Percentiles rank a stretch among this genome's conserved stretches.
phyloP scores from a whole-genome alignment of 345 rosid genomes.

The Syzygium aromaticum region DNA sequence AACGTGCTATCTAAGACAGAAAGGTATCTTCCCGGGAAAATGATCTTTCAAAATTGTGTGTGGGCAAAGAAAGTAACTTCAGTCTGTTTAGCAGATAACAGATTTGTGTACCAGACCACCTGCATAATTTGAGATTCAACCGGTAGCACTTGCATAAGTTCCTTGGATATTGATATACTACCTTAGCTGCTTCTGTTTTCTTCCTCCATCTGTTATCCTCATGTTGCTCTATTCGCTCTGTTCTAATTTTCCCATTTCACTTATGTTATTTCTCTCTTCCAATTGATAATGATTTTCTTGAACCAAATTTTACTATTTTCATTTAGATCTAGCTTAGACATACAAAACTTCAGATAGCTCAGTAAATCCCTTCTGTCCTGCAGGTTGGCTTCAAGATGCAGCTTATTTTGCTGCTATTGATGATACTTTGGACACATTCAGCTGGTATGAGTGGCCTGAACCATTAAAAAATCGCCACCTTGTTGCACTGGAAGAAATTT shows the following conservation, averaged over 20 bases:
- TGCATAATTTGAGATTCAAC: not conserved
- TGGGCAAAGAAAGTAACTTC: not conserved
- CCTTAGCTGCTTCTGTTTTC: not conserved
- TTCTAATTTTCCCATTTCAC: not conserved
- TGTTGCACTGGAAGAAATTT: conserved; percentile 79
- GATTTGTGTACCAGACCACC: not conserved
- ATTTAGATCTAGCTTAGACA: not conserved
- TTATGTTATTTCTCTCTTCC: not conserved
- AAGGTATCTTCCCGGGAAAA: not conserved
- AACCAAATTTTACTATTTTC: not conserved
- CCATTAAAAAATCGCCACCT: conserved; percentile 74
- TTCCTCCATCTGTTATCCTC: not conserved
- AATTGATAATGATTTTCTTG: not conserved
- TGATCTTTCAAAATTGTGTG: not conserved
- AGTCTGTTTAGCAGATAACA: not conserved
- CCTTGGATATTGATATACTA: not conserved
- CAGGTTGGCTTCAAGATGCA: conserved; percentile 98
- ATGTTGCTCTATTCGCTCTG: not conserved
- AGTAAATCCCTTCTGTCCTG: not conserved
- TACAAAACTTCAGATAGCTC: not conserved
- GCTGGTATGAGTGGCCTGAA: conserved; percentile 92
- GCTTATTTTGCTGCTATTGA: conserved; percentile 95
- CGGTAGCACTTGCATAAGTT: not conserved
- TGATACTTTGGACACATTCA: conserved; percentile 37
- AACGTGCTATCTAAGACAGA: not conserved